Evolutionary conservation across 2,329 filamentous ascomycete genomes (phyloP).

Genomic region (Moelleriella libera): DNA sequence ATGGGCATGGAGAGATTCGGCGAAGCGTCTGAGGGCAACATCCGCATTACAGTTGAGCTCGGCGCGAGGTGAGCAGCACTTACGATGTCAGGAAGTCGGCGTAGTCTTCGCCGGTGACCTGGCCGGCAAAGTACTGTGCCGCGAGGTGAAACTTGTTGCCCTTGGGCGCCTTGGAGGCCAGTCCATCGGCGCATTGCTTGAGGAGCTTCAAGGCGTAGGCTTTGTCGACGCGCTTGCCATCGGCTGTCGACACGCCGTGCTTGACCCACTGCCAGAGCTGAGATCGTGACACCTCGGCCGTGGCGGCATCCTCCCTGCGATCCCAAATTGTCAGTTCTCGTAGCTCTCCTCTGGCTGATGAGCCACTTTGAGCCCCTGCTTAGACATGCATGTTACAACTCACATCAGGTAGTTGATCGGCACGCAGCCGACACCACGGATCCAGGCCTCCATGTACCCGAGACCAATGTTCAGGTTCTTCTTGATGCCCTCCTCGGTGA

Average conservation of each 20-base stretch:
- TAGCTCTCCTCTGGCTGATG: neutral
- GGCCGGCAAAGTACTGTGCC: constrained; percentile 79
- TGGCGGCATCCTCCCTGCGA: constrained; percentile 76
- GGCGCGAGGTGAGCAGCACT: constrained; percentile 18
- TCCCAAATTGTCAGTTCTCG: neutral
- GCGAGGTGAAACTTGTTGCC: constrained; percentile 88
- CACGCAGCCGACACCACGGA: constrained; percentile 86
- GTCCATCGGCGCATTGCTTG: constrained; percentile 67
- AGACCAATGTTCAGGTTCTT: constrained; percentile 97
- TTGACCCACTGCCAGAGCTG: constrained; percentile 96
- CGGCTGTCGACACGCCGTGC: constrained; percentile 58
- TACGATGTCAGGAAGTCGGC: constrained; percentile 85
- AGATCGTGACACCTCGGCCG: constrained; percentile 84
- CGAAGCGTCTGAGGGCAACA: no score
- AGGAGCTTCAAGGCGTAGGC: constrained; percentile 76
- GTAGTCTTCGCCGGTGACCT: constrained; percentile 95
- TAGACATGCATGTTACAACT: constrained; percentile 6
- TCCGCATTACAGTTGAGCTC: no score
- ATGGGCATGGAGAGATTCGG: neutral
- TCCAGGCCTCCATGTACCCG: constrained; percentile 97
- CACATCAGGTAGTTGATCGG: constrained; percentile 95
- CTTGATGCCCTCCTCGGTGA: constrained; percentile 89
- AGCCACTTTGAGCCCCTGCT: no score
- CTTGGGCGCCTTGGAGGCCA: constrained; percentile 61
- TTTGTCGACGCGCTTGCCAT: constrained; percentile 90